These are phyloP conservation scores for Aegilops tauschii DNA, from an alignment of 176 grass and related monocot species.

Conservation along the genomic window DNA sequence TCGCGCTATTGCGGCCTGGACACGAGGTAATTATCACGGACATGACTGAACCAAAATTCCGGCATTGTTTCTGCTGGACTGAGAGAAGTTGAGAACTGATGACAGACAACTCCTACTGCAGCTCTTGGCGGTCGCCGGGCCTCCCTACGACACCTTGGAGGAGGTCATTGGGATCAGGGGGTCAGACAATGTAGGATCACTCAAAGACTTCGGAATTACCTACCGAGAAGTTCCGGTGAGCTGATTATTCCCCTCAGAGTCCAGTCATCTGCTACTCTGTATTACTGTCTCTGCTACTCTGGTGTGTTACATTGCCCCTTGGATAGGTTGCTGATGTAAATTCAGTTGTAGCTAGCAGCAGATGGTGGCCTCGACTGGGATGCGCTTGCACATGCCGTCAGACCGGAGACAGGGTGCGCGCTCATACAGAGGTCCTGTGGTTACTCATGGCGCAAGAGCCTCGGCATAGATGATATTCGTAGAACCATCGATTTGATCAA, in stretches of 20 bases:
- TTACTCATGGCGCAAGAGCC: slow-evolving; percentile 83
- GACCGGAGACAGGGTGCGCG: slow-evolving; percentile 65
- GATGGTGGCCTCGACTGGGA: slow-evolving; percentile 82
- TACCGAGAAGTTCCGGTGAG: slow-evolving; percentile 78
- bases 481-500: slow-evolving; percentile 73
- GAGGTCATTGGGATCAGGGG: slow-evolving; percentile 93
- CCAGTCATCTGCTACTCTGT: neutral
- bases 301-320: neutral
- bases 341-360: slow-evolving; percentile 66
- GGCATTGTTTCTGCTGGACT: neutral
- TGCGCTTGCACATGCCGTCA: slow-evolving; percentile 48
- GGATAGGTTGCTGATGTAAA: neutral
- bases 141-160: slow-evolving; percentile 86
- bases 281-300: neutral
- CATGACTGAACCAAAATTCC: neutral
- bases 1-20: slow-evolving; percentile 78
- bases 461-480: slow-evolving; percentile 54
- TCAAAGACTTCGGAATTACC: slow-evolving; percentile 77
- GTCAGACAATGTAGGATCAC: slow-evolving; percentile 62
- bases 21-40: slow-evolving; percentile 48
- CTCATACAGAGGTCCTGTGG: slow-evolving; percentile 93
- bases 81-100: slow-evolving; percentile 2
- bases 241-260: neutral
- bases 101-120: slow-evolving; percentile 22
- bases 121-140: slow-evolving; percentile 77